Percentiles rank a stretch among this genome's conserved stretches.
phyloP scores from a whole-genome alignment of 176 grass and related monocot species.

The Saccharum officinarum region DNA sequence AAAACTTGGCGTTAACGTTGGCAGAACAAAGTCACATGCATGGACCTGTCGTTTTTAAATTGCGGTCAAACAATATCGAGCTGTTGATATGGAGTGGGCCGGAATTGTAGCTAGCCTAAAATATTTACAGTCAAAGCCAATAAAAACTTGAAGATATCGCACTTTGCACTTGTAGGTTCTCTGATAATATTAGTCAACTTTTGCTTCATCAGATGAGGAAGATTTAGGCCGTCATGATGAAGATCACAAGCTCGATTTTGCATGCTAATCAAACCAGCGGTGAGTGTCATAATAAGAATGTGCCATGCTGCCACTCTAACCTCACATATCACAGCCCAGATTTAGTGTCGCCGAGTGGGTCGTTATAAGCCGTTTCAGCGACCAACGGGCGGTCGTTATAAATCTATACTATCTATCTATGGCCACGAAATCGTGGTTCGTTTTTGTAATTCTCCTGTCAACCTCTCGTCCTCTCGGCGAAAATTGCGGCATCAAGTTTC shows the following conservation, averaged over 20 bases:
- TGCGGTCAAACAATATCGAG: constrained; percentile 22
- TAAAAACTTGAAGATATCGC: not conserved
- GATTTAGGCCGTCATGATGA: too few species aligned
- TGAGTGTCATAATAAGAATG: too few species aligned
- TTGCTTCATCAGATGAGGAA: not conserved
- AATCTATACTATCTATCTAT: not conserved
- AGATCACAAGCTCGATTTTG: not conserved
- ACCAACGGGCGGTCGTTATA: too few species aligned
- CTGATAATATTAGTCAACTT: not conserved
- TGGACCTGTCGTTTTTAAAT: not conserved
- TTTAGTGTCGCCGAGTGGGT: too few species aligned
- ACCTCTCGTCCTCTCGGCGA: not conserved
- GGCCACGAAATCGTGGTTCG: not conserved
- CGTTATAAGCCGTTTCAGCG: too few species aligned
- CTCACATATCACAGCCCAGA: too few species aligned
- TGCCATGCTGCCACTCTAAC: too few species aligned
- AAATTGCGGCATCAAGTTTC: not conserved
- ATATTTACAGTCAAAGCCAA: constrained; percentile 24
- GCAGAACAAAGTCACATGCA: constrained; percentile 20
- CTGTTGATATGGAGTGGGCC: not conserved
- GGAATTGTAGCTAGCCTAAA: not conserved
- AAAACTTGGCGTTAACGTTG: constrained; percentile 33
- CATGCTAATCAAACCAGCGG: not conserved
- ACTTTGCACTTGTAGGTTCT: not conserved
- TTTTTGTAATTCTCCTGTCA: not conserved